Percentiles rank a stretch among this genome's conserved stretches.
Conservation (phyloP, 768 basidiomycete species). For the Amanita inopinata region DNA sequence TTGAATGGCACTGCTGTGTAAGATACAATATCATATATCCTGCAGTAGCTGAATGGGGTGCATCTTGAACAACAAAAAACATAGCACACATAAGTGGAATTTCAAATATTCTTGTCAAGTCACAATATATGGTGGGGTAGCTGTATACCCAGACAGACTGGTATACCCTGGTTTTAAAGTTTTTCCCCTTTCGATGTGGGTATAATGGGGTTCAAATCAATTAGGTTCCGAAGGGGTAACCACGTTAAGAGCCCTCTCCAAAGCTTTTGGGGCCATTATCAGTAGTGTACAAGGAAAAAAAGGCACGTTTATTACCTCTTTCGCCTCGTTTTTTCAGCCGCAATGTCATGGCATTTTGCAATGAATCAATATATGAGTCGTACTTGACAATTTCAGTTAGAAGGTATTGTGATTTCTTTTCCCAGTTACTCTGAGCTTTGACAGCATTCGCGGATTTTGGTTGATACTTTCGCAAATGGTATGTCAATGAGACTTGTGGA, state of each 20-base stretch:
- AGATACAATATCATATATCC: too few relatives aligned
- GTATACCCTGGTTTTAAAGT: too few relatives aligned
- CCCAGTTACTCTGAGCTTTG: conserved; percentile 87
- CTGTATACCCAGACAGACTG: too few relatives aligned
- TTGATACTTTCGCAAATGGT: conserved; percentile 51
- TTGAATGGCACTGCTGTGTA: too few relatives aligned
- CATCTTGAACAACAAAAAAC: too few relatives aligned
- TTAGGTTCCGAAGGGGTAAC: not conserved
- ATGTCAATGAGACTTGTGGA: conserved; percentile 10
- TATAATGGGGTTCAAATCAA: too few relatives aligned
- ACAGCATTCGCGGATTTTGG: conserved; percentile 61
- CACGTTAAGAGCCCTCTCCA: conserved; percentile 6
- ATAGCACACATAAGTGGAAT: too few relatives aligned
- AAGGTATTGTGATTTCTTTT: conserved; percentile 82
- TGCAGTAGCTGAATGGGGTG: too few relatives aligned
- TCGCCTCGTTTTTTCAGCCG: conserved; percentile 87
- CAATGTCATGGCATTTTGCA: conserved; percentile 73
- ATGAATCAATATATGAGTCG: conserved; percentile 86
- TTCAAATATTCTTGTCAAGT: too few relatives aligned
- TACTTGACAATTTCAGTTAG: conserved; percentile 93
- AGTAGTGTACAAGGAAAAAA: not conserved
- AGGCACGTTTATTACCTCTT: conserved; percentile 39
- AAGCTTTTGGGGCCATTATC: not conserved
- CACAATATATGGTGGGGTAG: too few relatives aligned
- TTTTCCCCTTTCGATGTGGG: too few relatives aligned